These are phyloP conservation scores for Terana coerulea DNA, from an alignment of 768 basidiomycete genomes.

Conservation along the genomic window DNA sequence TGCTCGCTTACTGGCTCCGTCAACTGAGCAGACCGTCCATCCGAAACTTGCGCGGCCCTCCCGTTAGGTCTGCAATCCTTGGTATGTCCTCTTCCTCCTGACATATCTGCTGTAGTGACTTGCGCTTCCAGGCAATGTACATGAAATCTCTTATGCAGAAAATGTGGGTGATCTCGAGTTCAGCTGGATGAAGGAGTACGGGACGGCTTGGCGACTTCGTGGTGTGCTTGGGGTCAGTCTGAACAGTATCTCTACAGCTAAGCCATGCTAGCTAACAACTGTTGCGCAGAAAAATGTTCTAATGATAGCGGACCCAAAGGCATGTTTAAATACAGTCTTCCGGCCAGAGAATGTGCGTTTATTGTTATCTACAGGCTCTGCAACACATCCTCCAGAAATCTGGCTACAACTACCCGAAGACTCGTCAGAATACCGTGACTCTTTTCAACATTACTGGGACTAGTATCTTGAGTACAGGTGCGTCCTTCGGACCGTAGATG, in stretches of 20 bases:
- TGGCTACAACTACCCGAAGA: constrained; percentile 15
- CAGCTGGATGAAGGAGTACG: constrained; percentile 26
- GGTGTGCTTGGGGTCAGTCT: constrained; percentile 13
- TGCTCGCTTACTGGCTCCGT: too few species aligned
- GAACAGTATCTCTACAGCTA: neutral
- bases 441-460: constrained; percentile 5
- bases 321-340: neutral
- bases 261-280: neutral
- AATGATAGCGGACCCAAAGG: constrained; percentile 8
- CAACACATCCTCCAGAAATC: constrained; percentile 15
- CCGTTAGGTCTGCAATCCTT: neutral
- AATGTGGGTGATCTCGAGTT: constrained; percentile 30
- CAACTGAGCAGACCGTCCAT: too few species aligned
- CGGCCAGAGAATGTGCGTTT: too few species aligned
- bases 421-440: neutral
- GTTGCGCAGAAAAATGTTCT: neutral
- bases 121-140: neutral
- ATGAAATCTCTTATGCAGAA: constrained; percentile 9
- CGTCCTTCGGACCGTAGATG: too few species aligned
- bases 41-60: neutral
- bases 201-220: constrained; percentile 22
- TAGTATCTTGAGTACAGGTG: constrained; percentile 6
- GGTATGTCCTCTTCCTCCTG: neutral
- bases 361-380: constrained; percentile 6
- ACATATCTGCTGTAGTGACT: neutral